Conservation (phyloP, 257 asterid genomes). For the Solanum sparsipilum region DNA sequence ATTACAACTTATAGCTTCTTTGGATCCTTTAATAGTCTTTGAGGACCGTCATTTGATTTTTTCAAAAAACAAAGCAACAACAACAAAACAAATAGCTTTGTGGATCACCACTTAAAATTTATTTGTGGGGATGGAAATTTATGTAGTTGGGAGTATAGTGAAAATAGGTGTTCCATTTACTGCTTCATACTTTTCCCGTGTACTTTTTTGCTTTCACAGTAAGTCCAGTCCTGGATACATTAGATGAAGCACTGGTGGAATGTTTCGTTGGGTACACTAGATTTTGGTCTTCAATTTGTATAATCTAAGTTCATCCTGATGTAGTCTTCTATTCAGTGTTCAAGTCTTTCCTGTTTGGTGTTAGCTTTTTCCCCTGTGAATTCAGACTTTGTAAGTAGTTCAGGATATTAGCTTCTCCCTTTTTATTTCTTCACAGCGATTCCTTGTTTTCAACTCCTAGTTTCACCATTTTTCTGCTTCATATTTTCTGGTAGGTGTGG, state of each 20-base stretch:
- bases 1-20: not conserved
- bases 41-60: not conserved
- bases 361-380: not conserved
- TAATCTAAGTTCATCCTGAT: not conserved
- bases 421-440: not conserved
- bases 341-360: not conserved
- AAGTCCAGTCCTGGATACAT: not conserved
- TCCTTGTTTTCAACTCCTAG: not conserved
- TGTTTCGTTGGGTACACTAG: not conserved
- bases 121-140: not conserved
- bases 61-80: not conserved
- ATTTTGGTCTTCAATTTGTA: not conserved
- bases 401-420: not conserved
- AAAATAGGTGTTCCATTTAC: not conserved
- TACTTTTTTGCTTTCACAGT: not conserved
- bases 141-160: not conserved
- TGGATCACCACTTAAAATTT: not conserved
- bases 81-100: not conserved
- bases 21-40: not conserved
- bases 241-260: not conserved
- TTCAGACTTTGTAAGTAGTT: not conserved
- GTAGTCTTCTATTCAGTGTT: not conserved
- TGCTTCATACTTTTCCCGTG: not conserved
- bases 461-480: not conserved
- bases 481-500: slow-evolving; percentile 52